phyloP scores from a whole-genome alignment of 352 stramenopile genomes.

The Blastocystis sp. region DNA sequence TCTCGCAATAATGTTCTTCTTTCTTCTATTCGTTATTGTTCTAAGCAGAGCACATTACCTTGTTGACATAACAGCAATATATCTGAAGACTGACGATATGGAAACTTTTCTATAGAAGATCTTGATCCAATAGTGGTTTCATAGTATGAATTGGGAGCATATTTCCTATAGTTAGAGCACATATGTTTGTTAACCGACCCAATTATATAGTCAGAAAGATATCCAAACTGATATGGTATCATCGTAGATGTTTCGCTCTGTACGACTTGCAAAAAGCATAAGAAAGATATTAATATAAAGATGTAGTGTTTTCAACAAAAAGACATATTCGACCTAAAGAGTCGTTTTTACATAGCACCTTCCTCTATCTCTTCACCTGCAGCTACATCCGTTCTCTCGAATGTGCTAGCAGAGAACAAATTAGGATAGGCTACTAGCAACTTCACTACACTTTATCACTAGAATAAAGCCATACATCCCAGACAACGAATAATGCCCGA shows the following conservation, averaged over 20 bases:
- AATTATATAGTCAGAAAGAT: no score
- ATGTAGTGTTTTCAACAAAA: no score
- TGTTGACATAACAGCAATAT: background rate
- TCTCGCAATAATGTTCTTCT: background rate
- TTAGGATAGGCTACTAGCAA: background rate
- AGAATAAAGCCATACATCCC: background rate
- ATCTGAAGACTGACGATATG: background rate
- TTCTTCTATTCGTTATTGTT: background rate
- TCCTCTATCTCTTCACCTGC: background rate
- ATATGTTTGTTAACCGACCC: no score
- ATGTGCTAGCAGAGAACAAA: background rate
- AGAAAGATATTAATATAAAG: no score
- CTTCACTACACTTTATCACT: constrained; percentile 14
- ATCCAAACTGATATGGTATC: no score
- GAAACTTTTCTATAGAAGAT: background rate
- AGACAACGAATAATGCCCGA: constrained; percentile 5
- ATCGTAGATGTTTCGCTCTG: no score
- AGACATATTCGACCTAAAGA: no score
- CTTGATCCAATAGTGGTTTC: background rate
- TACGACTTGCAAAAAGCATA: no score
- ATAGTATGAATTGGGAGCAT: no score
- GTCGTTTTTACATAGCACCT: background rate
- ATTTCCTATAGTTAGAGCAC: no score
- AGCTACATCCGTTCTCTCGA: background rate
- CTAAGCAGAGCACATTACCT: background rate